phyloP scores from a whole-genome alignment of 2,329 filamentous ascomycete species.

The Fusarium tricinctum region DNA sequence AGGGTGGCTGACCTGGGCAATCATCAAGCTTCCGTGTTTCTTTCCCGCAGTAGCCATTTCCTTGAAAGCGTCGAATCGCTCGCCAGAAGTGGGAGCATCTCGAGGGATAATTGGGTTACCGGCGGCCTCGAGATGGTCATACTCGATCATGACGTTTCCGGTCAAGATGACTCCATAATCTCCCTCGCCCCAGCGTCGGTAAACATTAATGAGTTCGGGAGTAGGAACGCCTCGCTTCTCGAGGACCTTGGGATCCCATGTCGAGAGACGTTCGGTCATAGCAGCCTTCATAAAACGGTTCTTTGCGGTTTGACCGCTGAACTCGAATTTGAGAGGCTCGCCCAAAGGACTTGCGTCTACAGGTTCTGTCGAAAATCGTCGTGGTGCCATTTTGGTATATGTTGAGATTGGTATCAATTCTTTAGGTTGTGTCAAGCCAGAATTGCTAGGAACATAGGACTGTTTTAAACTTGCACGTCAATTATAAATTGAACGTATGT shows the following conservation, averaged over 20 bases:
- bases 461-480: not conserved
- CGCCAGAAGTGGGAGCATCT: conserved; percentile 64
- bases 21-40: conserved; percentile 69
- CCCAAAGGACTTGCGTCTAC: conserved; percentile 52
- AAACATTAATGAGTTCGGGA: conserved; percentile 64
- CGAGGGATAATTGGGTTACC: conserved; percentile 72
- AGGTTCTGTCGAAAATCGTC: conserved; percentile 14
- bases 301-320: conserved; percentile 68
- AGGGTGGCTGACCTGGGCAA: conserved; percentile 68
- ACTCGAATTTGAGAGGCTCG: conserved; percentile 63
- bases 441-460: rapidly evolving
- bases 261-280: conserved; percentile 75
- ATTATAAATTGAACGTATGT: conserved; percentile 12
- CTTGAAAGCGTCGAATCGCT: conserved; percentile 73
- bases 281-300: conserved; percentile 78
- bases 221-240: conserved; percentile 62
- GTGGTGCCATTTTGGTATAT: conserved; percentile 19
- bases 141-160: conserved; percentile 75
- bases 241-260: conserved; percentile 68
- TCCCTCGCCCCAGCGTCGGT: conserved; percentile 72
- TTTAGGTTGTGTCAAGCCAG: too few relatives aligned
- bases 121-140: conserved; percentile 68
- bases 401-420: too few relatives aligned
- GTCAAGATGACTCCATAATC: conserved; percentile 69
- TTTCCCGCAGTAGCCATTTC: conserved; percentile 68